A percentile compares a stretch with the other conserved stretches of the same genome.
These are phyloP conservation scores for Vanderwaltozyma tropicalis DNA, from an alignment of 805 yeast genomes.

Conservation along the genomic window DNA sequence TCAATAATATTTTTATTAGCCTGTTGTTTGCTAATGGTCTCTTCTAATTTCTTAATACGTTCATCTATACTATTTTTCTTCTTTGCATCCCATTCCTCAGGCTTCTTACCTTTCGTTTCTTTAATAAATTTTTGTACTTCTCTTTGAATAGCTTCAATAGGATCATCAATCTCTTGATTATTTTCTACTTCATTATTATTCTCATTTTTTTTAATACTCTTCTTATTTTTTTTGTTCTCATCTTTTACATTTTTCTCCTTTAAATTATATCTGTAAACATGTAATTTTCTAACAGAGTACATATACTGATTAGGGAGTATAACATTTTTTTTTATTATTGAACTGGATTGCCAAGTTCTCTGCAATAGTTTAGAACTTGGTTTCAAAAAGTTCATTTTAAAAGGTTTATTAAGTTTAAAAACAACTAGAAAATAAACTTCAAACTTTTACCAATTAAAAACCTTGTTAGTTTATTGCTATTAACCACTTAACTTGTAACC, in stretches of 20 bases:
- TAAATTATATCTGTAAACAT: neutral
- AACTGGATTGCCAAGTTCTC: too few relatives aligned
- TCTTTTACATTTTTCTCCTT: too few relatives aligned
- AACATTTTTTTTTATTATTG: too few relatives aligned
- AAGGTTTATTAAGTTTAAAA: too few relatives aligned
- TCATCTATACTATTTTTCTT: conserved; percentile 17
- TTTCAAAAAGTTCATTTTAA: too few relatives aligned
- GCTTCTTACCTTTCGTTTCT: conserved; percentile 10
- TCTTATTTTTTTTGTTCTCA: too few relatives aligned
- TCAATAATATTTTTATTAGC: conserved; percentile 3
- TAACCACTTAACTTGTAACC: too few relatives aligned
- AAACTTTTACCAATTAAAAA: too few relatives aligned
- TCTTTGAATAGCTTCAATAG: conserved; percentile 14
- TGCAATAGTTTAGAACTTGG: too few relatives aligned
- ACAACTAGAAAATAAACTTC: too few relatives aligned
- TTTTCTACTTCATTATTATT: neutral
- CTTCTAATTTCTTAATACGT: conserved; percentile 17
- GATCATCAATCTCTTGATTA: conserved; percentile 11
- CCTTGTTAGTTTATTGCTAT: too few relatives aligned
- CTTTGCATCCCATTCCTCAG: conserved; percentile 8
- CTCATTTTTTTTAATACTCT: neutral
- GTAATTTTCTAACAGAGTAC: neutral
- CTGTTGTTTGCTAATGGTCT: conserved; percentile 16
- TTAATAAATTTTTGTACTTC: conserved; percentile 19
- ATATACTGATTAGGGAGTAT: too few relatives aligned